A percentile compares a stretch with the other conserved stretches of the same genome.
These are phyloP conservation scores for Neofusicoccum parvum DNA, from an alignment of 2,329 filamentous ascomycete species.

Conservation along the genomic window DNA sequence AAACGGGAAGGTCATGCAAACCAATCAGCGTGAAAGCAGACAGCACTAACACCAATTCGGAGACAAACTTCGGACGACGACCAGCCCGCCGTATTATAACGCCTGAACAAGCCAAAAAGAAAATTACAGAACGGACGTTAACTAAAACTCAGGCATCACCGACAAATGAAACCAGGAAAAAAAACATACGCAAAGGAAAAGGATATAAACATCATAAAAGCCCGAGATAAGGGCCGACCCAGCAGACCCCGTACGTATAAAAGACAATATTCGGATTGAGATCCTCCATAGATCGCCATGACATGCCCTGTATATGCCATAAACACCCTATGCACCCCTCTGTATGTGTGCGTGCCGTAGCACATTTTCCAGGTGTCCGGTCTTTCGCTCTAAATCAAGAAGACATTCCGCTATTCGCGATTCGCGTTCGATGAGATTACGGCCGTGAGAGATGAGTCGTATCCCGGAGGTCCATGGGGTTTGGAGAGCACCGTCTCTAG, in stretches of 20 bases:
- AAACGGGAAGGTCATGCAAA: neutral
- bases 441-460: neutral
- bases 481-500: neutral
- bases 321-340: neutral
- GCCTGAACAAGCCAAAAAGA: neutral
- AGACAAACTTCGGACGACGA: neutral
- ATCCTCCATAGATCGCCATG: neutral
- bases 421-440: neutral
- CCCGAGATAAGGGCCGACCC: neutral
- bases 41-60: neutral
- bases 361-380: neutral
- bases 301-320: neutral
- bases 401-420: neutral
- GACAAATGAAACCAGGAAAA: neutral
- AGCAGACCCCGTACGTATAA: neutral
- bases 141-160: neutral
- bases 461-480: neutral
- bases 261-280: neutral
- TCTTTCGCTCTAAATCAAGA: neutral
- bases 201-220: constrained; percentile 9
- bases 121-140: neutral
- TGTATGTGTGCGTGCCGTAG: neutral
- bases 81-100: neutral
- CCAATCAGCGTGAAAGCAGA: neutral
- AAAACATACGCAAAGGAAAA: neutral